Evolutionary conservation across 1,284 basidiomycete species (phyloP).

Genomic region (Trichosporon coremiiforme): DNA sequence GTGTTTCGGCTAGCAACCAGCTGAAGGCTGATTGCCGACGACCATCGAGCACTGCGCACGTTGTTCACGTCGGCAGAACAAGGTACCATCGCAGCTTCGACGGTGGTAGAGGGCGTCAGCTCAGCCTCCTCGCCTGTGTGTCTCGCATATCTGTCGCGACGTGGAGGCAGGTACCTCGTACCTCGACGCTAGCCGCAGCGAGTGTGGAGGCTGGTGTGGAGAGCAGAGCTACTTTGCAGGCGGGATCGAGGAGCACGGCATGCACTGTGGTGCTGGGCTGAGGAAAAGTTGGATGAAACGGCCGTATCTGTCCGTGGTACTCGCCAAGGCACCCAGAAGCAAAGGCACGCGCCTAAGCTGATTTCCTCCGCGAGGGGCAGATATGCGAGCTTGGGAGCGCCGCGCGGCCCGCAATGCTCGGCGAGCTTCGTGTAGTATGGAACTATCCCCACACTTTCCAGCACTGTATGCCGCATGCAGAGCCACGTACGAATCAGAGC

Average conservation of each 20-base stretch:
- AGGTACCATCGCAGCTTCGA: background rate
- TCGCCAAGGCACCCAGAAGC: background rate
- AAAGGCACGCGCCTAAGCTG: background rate
- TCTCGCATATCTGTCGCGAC: background rate
- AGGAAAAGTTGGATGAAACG: background rate
- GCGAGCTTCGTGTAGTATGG: background rate
- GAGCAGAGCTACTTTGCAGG: no score
- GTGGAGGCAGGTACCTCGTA: background rate
- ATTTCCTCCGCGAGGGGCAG: background rate
- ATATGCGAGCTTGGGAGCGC: background rate
- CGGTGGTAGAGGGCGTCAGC: background rate
- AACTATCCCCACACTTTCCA: background rate
- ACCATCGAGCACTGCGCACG: no score
- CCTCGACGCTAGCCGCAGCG: background rate
- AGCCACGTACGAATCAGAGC: background rate
- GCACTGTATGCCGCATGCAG: no score
- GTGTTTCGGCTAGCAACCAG: no score
- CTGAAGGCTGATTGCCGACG: no score
- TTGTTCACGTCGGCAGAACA: background rate
- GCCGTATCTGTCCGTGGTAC: slow-evolving; percentile 12
- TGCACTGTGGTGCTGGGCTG: no score
- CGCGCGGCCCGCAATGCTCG: background rate
- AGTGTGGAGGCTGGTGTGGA: background rate
- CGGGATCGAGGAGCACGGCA: no score
- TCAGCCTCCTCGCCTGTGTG: background rate